Evolutionary conservation across 805 yeast species (phyloP), one percentile per base, ranked within the genome.

Genomic region (Kluyveromyces starmeri): DNA sequence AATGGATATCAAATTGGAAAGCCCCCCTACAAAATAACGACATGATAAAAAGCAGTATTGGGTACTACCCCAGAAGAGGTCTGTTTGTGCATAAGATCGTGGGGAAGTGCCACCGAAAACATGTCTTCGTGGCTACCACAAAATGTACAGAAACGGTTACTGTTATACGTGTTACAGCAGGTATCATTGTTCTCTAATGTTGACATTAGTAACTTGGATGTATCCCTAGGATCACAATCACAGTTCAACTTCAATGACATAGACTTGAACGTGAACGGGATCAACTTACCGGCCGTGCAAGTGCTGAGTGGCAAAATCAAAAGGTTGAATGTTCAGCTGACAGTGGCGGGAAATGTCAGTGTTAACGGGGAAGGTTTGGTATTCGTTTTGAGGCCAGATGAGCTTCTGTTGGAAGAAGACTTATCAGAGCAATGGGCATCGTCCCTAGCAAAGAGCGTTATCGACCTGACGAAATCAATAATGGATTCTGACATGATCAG

Each of bases 121-220:
- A 51, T 51, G 56, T 42, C 58, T 51, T 53, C 53, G 24, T 84
- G 95, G 94, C 69, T 83, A 56, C 89, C 94, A 5, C 89, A 79
- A 54, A 83, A 81, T 57, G 67, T 88, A 27, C 95, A 86, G 50
- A 81, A 83, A 59, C 66, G 94, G 46, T 70, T 86, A 24, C 70
- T 88, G 27, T 73, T 82, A 27, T 85, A 84, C 55, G 73, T 86
- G 4, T 68, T 88, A 17, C 83, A 82, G 52, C 89, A 84, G 56
- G 71, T 86, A 28, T 75, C 88, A 11, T 60, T 88, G 27, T 83
- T 88, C 50, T 81, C 95, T 1, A 82, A 79, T 44, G 71, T 86
- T 15, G 94, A 86, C 54, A 64, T 85, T 13, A 80, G 85, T 13
- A 81, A 85, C 50, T 55, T 88, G 35, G 92, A 85, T 48, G 85